phyloP scores from a whole-genome alignment of 2,329 filamentous ascomycete genomes.

The Trichoderma pleuroti region DNA sequence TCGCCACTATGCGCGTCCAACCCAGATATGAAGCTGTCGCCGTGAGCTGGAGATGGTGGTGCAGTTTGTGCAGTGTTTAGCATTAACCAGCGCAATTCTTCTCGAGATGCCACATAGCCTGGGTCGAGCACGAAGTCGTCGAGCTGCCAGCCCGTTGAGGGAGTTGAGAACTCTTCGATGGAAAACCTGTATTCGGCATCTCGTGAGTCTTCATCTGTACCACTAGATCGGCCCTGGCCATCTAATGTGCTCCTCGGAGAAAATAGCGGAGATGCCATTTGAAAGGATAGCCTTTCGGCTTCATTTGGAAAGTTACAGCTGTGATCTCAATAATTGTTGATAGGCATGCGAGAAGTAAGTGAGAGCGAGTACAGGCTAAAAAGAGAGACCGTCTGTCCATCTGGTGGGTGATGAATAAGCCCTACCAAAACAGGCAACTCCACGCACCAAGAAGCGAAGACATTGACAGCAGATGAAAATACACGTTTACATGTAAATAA shows the following conservation, averaged over 20 bases:
- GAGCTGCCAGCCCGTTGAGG: conserved; percentile 10
- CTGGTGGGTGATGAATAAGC: background rate
- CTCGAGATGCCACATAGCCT: conserved; percentile 7
- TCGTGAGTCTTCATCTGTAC: background rate
- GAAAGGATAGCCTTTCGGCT: background rate
- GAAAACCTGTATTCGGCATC: background rate
- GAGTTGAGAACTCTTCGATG: conserved; percentile 3
- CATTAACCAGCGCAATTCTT: conserved; percentile 4
- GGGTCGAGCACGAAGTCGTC: conserved; percentile 8
- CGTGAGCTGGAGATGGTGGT: background rate
- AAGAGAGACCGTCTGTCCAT: background rate
- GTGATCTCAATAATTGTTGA: background rate
- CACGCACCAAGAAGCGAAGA: background rate
- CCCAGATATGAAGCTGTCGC: background rate
- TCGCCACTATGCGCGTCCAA: background rate
- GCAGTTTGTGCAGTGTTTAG: conserved; percentile 9
- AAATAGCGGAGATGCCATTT: background rate
- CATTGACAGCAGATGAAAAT: background rate
- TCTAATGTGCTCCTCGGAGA: background rate
- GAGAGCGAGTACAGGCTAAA: background rate
- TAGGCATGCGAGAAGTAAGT: background rate
- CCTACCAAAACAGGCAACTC: background rate
- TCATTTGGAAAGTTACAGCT: background rate
- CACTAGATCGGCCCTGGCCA: background rate
- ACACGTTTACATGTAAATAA: background rate